A percentile compares a stretch with the other conserved stretches of the same genome.
Conservation (phyloP, 2,329 filamentous ascomycete species). For the Trichoderma hamatum region DNA sequence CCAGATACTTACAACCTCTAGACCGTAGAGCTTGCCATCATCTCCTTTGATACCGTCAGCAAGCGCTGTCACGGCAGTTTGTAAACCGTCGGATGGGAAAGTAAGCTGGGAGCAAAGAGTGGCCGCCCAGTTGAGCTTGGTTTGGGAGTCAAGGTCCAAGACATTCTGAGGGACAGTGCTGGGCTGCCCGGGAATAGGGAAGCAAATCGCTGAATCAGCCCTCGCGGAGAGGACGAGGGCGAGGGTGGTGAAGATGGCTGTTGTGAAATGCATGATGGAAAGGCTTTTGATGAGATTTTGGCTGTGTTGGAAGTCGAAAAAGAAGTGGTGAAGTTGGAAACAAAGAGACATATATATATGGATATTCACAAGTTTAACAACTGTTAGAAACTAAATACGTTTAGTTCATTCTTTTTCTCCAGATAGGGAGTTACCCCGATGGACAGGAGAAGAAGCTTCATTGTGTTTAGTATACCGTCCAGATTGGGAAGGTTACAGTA, state of each 20-base stretch:
- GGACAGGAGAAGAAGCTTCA: background rate
- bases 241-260: background rate
- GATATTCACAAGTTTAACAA: background rate
- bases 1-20: background rate
- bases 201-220: background rate
- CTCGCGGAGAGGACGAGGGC: constrained; percentile 1
- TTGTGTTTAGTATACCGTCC: background rate
- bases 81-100: background rate
- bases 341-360: background rate
- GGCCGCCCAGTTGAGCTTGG: constrained; percentile 3
- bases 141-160: background rate
- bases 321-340: background rate
- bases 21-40: background rate
- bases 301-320: background rate
- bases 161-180: background rate
- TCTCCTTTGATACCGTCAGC: background rate
- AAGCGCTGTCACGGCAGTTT: background rate
- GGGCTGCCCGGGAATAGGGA: background rate
- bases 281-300: background rate
- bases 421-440: background rate
- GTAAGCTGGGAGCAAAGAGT: background rate
- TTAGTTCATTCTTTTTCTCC: background rate
- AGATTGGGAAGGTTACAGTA: constrained; percentile 9
- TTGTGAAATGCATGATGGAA: constrained; percentile 4
- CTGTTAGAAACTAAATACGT: background rate